Conservation (phyloP, 192 early-diverging fungal species). For the Chytriomyces confervae region DNA sequence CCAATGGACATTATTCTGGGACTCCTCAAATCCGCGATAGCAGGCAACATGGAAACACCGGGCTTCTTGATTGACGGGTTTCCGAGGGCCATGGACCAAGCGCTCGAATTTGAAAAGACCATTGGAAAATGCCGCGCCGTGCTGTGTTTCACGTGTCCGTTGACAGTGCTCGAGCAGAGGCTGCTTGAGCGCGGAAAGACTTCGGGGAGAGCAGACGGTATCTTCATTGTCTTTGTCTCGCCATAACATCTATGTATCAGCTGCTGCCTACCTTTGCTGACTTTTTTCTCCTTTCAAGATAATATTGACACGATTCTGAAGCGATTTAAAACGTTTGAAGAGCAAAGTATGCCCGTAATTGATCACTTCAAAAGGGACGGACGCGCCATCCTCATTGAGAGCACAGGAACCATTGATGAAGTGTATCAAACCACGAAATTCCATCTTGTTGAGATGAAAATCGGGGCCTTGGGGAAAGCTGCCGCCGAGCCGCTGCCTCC, state of each 20-base stretch:
- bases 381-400: conserved; percentile 31
- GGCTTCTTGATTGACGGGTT: conserved; percentile 61
- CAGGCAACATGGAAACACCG: conserved; percentile 37
- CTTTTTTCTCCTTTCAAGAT: conserved; percentile 29
- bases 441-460: conserved; percentile 35
- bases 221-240: background rate
- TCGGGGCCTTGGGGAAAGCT: conserved; percentile 1
- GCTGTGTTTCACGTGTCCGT: conserved; percentile 55
- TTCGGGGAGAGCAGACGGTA: conserved; percentile 60
- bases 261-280: too few species aligned
- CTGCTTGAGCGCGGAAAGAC: conserved; percentile 62
- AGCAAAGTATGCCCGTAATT: conserved; percentile 57
- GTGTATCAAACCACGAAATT: conserved; percentile 30
- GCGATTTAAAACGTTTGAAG: conserved; percentile 59
- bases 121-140: conserved; percentile 49
- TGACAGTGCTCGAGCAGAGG: conserved; percentile 53
- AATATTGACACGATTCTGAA: conserved; percentile 64
- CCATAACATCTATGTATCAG: too few species aligned
- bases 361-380: conserved; percentile 49
- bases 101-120: conserved; percentile 55
- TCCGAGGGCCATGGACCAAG: conserved; percentile 58
- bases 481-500: conserved; percentile 2
- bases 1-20: conserved; percentile 62
- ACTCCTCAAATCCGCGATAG: conserved; percentile 42
- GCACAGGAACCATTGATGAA: conserved; percentile 32